Evolutionary conservation across 805 yeast genomes (phyloP).

Genomic region (Komagataella populi): DNA sequence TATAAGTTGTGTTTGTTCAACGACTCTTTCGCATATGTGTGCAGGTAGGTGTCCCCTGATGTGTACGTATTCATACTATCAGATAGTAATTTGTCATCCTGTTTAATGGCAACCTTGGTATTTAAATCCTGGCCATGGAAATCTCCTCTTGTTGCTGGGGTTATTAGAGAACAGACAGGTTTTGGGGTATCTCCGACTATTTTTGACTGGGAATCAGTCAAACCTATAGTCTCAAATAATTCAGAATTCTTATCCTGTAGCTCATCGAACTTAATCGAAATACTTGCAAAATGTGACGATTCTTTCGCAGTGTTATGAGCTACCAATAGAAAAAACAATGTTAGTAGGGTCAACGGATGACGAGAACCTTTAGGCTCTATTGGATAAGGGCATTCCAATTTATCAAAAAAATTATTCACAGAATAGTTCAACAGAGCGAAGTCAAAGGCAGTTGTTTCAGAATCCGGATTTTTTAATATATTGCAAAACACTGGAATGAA

Average conservation of each 20-base stretch:
- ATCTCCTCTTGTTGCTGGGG: neutral
- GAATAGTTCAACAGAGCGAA: neutral
- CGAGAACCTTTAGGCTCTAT: neutral
- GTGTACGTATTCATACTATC: neutral
- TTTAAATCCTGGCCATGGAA: neutral
- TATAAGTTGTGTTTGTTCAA: neutral
- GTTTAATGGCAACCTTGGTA: neutral
- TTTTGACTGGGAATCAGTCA: neutral
- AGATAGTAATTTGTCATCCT: neutral
- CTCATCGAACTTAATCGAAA: neutral
- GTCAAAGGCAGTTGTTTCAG: neutral
- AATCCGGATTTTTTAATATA: neutral
- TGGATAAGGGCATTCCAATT: neutral
- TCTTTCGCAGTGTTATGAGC: neutral
- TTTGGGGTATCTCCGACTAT: neutral
- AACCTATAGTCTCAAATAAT: neutral
- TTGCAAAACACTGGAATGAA: neutral
- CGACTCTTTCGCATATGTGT: neutral
- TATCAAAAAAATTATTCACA: neutral
- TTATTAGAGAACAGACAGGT: neutral
- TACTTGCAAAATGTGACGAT: neutral
- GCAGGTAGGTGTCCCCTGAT: neutral
- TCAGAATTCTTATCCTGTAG: neutral
- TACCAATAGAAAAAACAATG: neutral
- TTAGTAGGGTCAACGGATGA: neutral